Evolutionary conservation across 495 filamentous ascomycete genomes (phyloP).

Genomic region (Hyaloscypha variabilis): DNA sequence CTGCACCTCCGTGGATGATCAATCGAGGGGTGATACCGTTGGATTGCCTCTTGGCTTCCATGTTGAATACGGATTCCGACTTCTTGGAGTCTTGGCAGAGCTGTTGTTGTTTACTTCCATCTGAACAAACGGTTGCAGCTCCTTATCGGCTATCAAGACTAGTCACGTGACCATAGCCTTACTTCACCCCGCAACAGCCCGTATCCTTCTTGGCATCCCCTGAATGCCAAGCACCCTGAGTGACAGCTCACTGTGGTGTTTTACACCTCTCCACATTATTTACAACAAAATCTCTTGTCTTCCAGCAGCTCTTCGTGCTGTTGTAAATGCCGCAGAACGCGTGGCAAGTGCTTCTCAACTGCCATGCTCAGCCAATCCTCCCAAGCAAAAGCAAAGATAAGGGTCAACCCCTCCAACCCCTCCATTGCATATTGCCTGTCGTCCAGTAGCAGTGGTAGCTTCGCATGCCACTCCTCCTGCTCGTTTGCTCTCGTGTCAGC

Average conservation of each 20-base stretch:
- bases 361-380: not conserved
- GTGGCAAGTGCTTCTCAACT: not conserved
- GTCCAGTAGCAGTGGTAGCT: not conserved
- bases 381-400: not conserved
- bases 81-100: no score
- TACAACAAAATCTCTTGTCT: no score
- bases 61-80: no score
- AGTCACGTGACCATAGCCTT: no score
- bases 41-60: not conserved
- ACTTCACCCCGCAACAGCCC: no score
- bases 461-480: not conserved
- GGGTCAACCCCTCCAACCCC: not conserved
- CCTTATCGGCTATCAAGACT: no score
- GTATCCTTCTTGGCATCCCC: no score
- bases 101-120: no score
- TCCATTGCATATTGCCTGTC: not conserved
- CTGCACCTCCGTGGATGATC: conserved; percentile 81
- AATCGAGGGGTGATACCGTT: conserved; percentile 25
- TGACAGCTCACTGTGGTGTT: no score
- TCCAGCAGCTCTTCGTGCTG: not conserved
- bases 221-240: no score
- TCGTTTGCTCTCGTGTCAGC: not conserved
- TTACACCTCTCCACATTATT: no score
- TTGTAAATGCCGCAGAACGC: not conserved
- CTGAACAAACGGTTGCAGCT: no score